Conservation (phyloP, 2,329 filamentous ascomycete genomes). For the Fusarium sp. region DNA sequence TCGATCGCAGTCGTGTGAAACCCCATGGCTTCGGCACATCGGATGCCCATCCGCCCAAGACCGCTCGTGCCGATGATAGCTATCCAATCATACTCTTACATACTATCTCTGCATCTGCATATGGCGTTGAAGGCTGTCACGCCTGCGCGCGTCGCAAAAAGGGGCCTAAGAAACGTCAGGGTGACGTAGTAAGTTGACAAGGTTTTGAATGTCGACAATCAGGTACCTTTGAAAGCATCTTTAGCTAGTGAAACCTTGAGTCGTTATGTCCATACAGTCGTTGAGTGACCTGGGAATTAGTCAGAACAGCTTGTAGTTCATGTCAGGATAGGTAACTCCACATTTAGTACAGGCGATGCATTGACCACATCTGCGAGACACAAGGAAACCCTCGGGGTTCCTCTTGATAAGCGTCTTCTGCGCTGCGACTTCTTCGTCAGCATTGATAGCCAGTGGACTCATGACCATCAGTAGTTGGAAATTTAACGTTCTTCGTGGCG, state of each 20-base stretch:
- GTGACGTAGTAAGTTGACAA: neutral
- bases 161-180: neutral
- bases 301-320: too few species aligned
- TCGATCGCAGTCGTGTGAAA: slow-evolving; percentile 2
- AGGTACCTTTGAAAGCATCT: slow-evolving; percentile 8
- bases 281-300: too few species aligned
- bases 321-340: too few species aligned
- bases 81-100: neutral
- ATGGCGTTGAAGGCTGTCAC: slow-evolving; percentile 7
- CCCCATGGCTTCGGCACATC: slow-evolving; percentile 11
- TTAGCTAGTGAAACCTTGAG: slow-evolving; percentile 4
- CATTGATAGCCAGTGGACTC: neutral
- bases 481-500: too few species aligned
- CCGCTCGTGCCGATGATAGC: slow-evolving; percentile 3
- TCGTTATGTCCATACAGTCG: neutral
- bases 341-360: too few species aligned
- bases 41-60: slow-evolving; percentile 2
- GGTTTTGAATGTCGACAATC: neutral
- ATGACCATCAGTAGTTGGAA: too few species aligned
- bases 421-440: too few species aligned
- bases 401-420: neutral
- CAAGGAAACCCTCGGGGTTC: neutral
- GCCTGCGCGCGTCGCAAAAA: slow-evolving; percentile 5
- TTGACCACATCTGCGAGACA: neutral
- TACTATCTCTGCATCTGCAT: neutral